Conservation (phyloP, 2,329 filamentous ascomycete genomes). For the Tolypocladium tundrense region DNA sequence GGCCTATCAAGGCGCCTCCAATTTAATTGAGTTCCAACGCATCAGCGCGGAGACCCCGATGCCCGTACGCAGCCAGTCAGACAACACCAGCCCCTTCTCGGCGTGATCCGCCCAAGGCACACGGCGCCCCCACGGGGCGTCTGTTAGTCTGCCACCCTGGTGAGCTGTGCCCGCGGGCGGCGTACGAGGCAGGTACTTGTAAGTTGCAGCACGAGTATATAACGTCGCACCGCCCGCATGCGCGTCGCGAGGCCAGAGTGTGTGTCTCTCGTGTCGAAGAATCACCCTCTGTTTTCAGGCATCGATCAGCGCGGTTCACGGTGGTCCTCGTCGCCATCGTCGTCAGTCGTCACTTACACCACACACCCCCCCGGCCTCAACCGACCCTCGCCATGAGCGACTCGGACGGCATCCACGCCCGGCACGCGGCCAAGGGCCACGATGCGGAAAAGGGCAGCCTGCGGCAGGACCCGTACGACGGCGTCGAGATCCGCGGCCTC, state of each 20-base stretch:
- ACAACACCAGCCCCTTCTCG: background rate
- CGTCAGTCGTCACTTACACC: background rate
- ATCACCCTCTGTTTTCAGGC: background rate
- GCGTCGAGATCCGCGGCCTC: slow-evolving; percentile 33
- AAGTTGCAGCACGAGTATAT: background rate
- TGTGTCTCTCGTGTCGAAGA: background rate
- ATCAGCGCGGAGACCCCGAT: background rate
- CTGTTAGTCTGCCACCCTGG: background rate
- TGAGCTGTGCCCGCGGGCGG: background rate
- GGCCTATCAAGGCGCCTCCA: no score
- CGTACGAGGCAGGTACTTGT: background rate
- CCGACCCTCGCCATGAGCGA: slow-evolving; percentile 1
- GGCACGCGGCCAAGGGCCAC: slow-evolving; percentile 4
- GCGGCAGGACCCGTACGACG: slow-evolving; percentile 2
- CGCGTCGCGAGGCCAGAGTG: background rate
- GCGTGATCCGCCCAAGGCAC: background rate
- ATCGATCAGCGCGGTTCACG: background rate
- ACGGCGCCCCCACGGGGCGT: background rate
- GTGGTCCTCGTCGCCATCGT: background rate
- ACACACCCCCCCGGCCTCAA: background rate
- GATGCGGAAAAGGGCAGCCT: slow-evolving; percentile 11
- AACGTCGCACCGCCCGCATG: background rate
- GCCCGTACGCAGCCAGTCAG: background rate
- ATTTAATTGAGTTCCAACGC: background rate
- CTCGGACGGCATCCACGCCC: slow-evolving; percentile 8